These are phyloP conservation scores for Hypomontagnella monticulosa DNA, from an alignment of 495 filamentous ascomycete genomes.

Conservation along the genomic window DNA sequence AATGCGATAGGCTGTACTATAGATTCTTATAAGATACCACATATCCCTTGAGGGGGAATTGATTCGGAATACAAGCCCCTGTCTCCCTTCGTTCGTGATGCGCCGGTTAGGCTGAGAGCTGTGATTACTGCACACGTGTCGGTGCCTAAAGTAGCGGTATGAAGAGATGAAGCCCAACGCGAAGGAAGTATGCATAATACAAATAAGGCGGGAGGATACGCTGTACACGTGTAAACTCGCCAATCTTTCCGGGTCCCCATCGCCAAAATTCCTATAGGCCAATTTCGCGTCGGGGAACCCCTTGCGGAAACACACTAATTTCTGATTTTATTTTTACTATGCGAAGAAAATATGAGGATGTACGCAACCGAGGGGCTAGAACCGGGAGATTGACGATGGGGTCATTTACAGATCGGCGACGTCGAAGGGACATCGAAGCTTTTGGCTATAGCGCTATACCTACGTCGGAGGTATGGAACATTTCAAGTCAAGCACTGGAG, in stretches of 20 bases:
- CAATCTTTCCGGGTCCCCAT: slow-evolving; percentile 27
- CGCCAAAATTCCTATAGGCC: slow-evolving; percentile 15
- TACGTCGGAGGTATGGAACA: too few species aligned
- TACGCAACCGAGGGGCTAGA: slow-evolving; percentile 10
- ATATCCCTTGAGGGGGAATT: slow-evolving; percentile 1
- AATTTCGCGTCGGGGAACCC: slow-evolving; percentile 14
- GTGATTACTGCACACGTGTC: slow-evolving; percentile 31
- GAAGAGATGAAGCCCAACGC: slow-evolving; percentile 14
- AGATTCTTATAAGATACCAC: slow-evolving; percentile 26
- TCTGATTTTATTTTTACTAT: slow-evolving; percentile 28
- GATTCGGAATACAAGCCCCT: slow-evolving; percentile 20
- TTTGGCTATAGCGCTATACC: too few species aligned
- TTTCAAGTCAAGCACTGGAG: neutral
- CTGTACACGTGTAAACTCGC: slow-evolving; percentile 41
- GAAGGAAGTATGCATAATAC: slow-evolving; percentile 13
- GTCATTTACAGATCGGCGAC: slow-evolving; percentile 7
- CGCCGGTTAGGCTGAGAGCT: slow-evolving; percentile 22
- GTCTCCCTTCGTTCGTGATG: slow-evolving; percentile 1
- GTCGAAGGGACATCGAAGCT: slow-evolving; percentile 5
- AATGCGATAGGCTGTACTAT: slow-evolving; percentile 16
- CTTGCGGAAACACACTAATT: slow-evolving; percentile 28
- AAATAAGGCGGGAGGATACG: slow-evolving; percentile 8
- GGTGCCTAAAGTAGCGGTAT: slow-evolving; percentile 37
- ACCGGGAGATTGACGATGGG: slow-evolving; percentile 24
- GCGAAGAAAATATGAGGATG: slow-evolving; percentile 5